Evolutionary conservation across 441 rosid species (phyloP).

Genomic region (Viola pubescens): DNA sequence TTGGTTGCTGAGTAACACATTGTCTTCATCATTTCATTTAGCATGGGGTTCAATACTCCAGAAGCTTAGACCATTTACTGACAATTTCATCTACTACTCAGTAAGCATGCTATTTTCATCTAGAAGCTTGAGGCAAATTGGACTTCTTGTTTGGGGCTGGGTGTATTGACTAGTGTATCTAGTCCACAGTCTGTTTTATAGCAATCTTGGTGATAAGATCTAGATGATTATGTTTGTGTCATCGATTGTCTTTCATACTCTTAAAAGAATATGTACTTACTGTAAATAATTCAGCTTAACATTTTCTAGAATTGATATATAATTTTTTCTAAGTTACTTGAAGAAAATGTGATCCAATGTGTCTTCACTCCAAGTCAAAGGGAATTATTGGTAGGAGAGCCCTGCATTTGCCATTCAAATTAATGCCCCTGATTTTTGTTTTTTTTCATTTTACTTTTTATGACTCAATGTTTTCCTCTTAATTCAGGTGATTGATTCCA

Average conservation of each 20-base stretch:
- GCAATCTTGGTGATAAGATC: no score
- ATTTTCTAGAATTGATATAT: neutral
- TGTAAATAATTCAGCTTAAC: neutral
- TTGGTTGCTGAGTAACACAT: neutral
- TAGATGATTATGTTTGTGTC: neutral
- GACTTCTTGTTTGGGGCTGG: no score
- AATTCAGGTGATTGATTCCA: conserved; percentile 5
- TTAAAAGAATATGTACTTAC: neutral
- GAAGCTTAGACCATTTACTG: no score
- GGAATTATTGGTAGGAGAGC: neutral
- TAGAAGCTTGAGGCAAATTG: no score
- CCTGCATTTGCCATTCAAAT: neutral
- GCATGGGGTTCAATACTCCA: no score
- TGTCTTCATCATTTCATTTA: neutral
- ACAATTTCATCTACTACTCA: no score
- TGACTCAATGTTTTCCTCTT: neutral
- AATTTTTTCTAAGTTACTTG: neutral
- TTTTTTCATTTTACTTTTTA: neutral
- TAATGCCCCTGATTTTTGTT: neutral
- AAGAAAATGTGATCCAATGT: neutral
- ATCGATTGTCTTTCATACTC: neutral
- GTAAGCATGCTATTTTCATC: no score
- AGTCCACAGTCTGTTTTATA: no score
- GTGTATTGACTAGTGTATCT: no score
- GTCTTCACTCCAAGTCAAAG: neutral